Base-by-base conservation (phyloP, 1,284 basidiomycete genomes). In the Peniophora sp. region DNA sequence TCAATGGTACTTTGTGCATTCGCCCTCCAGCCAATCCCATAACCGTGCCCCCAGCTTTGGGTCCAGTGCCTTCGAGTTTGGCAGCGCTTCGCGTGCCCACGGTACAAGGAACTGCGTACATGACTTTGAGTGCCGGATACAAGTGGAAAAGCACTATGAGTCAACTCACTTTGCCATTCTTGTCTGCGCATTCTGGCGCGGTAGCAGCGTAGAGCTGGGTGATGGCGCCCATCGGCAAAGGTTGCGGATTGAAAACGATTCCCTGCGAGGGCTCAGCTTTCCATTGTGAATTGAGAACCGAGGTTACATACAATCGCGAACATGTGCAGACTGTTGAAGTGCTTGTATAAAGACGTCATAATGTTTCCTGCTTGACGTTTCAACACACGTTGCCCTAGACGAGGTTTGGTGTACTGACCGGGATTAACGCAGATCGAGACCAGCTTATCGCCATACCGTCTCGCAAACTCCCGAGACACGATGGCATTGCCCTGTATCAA, bases 161-260 rank as follows among this genome's bases (percentile, higher is more conserved):
- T 32, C 8, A 0, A 49, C 57, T 20, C 54, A 78, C 77, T 63
- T 75, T 69, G 38, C 77, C 78, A 45, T 74, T 74, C 8, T 73
- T 55, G 0, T 63, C 54, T 2, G 59, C 67, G 8, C 68, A 74
- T 35, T 76, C 71, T 0, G 68, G 62, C 0, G 66, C 58, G 1
- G 75, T 79, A 1, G 71, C 80, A 1, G 72, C 79, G 53, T 70
- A 81, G 1, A 83, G 62, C 49, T 75, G 75, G 0, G 75, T 83
- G 10, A 79, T 62, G 0, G 73, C 73, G 12, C 79, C 79, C 23
- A 64, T 59, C 5, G 61, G 53, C 0, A 52, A 51, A 1, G 62
- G 55, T 39, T 65, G 59, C 6, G 62, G n/a, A 3, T 64, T 1
- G 6, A 45, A 22, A 22, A 24, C 3, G 8, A 45, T 6, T 14